phyloP scores from a whole-genome alignment of 192 early-diverging fungal species.

The Podila horticola region DNA sequence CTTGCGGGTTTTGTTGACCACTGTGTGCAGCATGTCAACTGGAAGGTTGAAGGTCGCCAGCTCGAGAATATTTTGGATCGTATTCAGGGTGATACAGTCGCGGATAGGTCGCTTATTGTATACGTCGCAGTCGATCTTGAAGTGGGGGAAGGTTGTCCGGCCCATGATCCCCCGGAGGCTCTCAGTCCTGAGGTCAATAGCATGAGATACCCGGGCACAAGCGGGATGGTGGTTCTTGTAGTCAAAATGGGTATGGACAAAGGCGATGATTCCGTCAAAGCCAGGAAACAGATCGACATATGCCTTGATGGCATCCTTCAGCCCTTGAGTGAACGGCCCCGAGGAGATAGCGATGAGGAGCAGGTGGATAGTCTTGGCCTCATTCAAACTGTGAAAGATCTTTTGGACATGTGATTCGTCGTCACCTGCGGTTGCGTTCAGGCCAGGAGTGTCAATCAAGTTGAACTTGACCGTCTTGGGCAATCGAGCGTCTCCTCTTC shows the following conservation, averaged over 20 bases:
- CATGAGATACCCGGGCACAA: no score
- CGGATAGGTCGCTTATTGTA: conserved; percentile 1
- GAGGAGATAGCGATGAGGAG: conserved; percentile 6
- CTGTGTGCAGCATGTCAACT: no score
- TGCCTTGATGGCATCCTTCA: background rate
- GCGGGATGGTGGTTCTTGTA: conserved; percentile 7
- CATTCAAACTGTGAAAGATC: background rate
- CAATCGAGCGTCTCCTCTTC: background rate
- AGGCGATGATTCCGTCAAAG: conserved; percentile 15
- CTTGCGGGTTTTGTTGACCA: no score
- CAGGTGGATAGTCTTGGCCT: background rate
- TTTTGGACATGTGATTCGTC: conserved; percentile 1
- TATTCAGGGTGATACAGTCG: conserved; percentile 16
- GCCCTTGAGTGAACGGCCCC: no score
- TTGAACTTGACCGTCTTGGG: background rate
- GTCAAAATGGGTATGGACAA: conserved; percentile 15
- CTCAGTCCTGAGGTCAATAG: background rate
- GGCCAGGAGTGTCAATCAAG: conserved; percentile 4
- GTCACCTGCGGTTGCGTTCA: background rate
- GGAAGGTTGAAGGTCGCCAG: no score
- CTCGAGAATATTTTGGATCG: no score
- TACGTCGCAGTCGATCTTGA: conserved; percentile 14
- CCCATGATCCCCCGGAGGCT: conserved; percentile 9
- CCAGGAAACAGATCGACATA: conserved; percentile 16
- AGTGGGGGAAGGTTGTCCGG: background rate